phyloP scores from a whole-genome alignment of 495 filamentous ascomycete genomes.

The Jackrogersella minutella region DNA sequence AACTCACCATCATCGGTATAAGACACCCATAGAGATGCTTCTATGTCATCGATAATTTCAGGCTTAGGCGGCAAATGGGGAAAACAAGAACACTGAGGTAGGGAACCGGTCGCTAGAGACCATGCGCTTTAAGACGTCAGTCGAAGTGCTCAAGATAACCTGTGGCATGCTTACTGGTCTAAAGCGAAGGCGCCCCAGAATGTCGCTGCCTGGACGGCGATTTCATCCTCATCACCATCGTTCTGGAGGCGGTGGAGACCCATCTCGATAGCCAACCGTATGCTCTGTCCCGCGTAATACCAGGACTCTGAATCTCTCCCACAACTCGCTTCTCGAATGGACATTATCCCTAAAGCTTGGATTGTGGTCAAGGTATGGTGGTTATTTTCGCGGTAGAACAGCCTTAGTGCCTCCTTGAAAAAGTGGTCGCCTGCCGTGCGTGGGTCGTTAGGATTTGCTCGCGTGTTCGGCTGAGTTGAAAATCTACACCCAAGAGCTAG shows the following conservation, averaged over 20 bases:
- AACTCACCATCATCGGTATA: conserved; percentile 65
- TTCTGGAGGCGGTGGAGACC: conserved; percentile 63
- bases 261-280: conserved; percentile 72
- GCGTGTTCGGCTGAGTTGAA: conserved; percentile 69
- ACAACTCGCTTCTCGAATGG: conserved; percentile 68
- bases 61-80: conserved; percentile 65
- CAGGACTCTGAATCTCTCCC: conserved; percentile 71
- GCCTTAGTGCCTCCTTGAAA: conserved; percentile 68
- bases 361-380: conserved; percentile 75
- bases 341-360: conserved; percentile 81
- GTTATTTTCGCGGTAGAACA: conserved; percentile 65
- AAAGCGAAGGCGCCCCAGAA: conserved; percentile 77
- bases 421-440: conserved; percentile 76
- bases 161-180: conserved; percentile 64
- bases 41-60: conserved; percentile 61
- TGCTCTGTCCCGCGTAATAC: conserved; percentile 71
- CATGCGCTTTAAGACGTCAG: conserved; percentile 61
- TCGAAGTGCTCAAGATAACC: conserved; percentile 11
- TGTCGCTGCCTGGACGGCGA: conserved; percentile 70
- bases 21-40: conserved; percentile 63
- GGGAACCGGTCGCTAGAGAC: conserved; percentile 67
- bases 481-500: conserved; percentile 77
- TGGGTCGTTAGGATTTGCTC: conserved; percentile 66
- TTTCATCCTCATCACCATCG: conserved; percentile 59
- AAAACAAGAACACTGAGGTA: conserved; percentile 68